Percentiles rank a stretch among this genome's conserved stretches.
These are phyloP conservation scores for Polyporus arcularius DNA, from an alignment of 768 basidiomycete species.

Conservation along the genomic window DNA sequence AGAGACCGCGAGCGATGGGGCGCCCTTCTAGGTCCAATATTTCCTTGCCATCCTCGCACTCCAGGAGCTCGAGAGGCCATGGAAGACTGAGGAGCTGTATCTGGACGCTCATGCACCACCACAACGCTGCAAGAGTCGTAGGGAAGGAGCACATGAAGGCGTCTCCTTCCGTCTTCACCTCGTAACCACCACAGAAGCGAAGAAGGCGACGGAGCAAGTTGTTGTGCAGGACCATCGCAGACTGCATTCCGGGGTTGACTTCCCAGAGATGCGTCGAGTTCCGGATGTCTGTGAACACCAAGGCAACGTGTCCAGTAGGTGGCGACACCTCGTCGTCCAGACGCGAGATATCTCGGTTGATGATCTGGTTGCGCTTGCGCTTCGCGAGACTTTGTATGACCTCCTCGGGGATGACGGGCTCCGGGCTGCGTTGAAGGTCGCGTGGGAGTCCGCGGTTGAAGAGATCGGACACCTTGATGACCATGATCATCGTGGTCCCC, in stretches of 20 bases:
- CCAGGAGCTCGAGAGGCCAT: slow-evolving; percentile 94
- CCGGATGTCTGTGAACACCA: slow-evolving; percentile 97
- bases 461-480: slow-evolving; percentile 79
- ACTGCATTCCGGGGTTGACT: slow-evolving; percentile 91
- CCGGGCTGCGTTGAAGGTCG: slow-evolving; percentile 47
- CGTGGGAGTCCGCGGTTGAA: slow-evolving; percentile 50
- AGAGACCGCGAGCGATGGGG: slow-evolving; percentile 82
- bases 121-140: slow-evolving; percentile 78
- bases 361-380: slow-evolving; percentile 42
- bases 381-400: slow-evolving; percentile 32
- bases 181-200: slow-evolving; percentile 92
- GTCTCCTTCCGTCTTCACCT: slow-evolving; percentile 99
- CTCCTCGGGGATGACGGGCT: slow-evolving; percentile 46
- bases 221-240: slow-evolving; percentile 91
- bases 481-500: slow-evolving; percentile 98
- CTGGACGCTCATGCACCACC: slow-evolving; percentile 91
- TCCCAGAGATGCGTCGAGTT: slow-evolving; percentile 99
- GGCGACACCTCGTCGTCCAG: slow-evolving; percentile 80
- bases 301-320: slow-evolving; percentile 83
- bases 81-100: slow-evolving; percentile 73
- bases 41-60: slow-evolving; percentile 88
- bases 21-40: slow-evolving; percentile 65
- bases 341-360: slow-evolving; percentile 59
- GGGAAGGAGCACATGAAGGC: slow-evolving; percentile 99
- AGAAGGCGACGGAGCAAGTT: slow-evolving; percentile 80